Evolutionary conservation across 2,329 filamentous ascomycete genomes (phyloP).

Genomic region (Aspergillus puulaauensis): DNA sequence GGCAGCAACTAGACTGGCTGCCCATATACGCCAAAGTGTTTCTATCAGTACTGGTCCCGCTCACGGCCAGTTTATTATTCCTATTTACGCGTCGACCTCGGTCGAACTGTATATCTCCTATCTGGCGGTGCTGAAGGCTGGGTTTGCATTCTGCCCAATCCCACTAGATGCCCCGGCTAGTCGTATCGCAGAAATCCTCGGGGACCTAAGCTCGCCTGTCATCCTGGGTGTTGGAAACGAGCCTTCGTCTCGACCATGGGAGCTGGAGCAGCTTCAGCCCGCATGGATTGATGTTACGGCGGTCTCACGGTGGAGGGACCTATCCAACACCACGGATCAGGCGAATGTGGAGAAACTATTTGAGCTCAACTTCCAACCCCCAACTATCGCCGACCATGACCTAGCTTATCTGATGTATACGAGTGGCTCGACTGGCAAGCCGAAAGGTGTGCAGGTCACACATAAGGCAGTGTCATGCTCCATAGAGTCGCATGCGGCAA

Average conservation of each 20-base stretch:
- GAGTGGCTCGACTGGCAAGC: constrained; percentile 34
- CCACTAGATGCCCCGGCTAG: constrained; percentile 35
- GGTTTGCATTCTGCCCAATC: constrained; percentile 38
- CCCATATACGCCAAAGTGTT: constrained; percentile 14
- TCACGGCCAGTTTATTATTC: constrained; percentile 20
- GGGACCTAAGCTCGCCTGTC: constrained; percentile 27
- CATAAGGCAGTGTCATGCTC: constrained; percentile 33
- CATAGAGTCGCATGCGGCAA: constrained; percentile 28
- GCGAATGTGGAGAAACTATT: no score
- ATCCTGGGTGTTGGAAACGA: constrained; percentile 21
- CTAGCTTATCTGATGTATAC: constrained; percentile 37
- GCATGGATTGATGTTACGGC: constrained; percentile 24
- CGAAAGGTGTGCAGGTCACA: constrained; percentile 34
- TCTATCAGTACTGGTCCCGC: background rate
- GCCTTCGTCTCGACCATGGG: constrained; percentile 11
- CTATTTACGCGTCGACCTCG: constrained; percentile 29
- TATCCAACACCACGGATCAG: background rate
- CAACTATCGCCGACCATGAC: constrained; percentile 19
- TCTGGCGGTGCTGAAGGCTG: constrained; percentile 37
- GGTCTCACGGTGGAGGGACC: constrained; percentile 20
- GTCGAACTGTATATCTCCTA: constrained; percentile 41
- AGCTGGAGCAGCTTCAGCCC: background rate
- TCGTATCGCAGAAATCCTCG: constrained; percentile 27
- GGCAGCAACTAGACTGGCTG: constrained; percentile 23
- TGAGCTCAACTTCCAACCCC: background rate